Evolutionary conservation across 352 stramenopile genomes (phyloP).

Genomic region (Globisporangium mamillatum): DNA sequence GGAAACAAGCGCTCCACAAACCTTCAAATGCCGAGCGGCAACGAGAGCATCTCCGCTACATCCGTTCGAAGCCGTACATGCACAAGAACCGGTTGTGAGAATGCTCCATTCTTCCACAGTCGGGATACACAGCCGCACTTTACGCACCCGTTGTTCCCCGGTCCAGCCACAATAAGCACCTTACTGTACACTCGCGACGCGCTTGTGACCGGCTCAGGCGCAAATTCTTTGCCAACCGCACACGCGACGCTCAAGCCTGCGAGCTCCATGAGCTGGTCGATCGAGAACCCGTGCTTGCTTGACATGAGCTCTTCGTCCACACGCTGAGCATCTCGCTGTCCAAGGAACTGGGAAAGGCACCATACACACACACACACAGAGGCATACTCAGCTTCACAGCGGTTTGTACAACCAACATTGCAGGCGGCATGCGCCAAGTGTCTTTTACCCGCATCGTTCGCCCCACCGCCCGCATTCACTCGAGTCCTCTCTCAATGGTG

Average conservation of each 20-base stretch:
- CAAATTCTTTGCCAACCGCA: slow-evolving; percentile 81
- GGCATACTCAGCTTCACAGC: not conserved
- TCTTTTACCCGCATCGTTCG: slow-evolving; percentile 12
- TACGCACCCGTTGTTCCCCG: slow-evolving; percentile 96
- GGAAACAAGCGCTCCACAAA: slow-evolving; percentile 17
- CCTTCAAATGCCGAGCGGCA: slow-evolving; percentile 95
- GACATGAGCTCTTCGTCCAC: slow-evolving; percentile 93
- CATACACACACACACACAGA: not conserved
- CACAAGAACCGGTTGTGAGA: not conserved
- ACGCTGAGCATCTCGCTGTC: slow-evolving; percentile 64
- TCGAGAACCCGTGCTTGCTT: slow-evolving; percentile 82
- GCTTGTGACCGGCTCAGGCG: slow-evolving; percentile 2
- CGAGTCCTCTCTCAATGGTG: not conserved
- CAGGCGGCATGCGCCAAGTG: too few relatives aligned
- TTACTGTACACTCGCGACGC: slow-evolving; percentile 20
- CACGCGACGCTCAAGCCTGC: slow-evolving; percentile 94
- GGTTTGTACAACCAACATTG: not conserved
- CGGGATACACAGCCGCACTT: not conserved
- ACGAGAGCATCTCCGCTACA: slow-evolving; percentile 96
- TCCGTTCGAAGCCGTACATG: not conserved
- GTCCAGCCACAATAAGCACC: slow-evolving; percentile 94
- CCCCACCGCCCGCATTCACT: slow-evolving; percentile 3
- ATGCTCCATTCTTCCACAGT: not conserved
- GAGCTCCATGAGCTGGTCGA: slow-evolving; percentile 99
- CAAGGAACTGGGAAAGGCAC: slow-evolving; percentile 43